These are phyloP conservation scores for Entomortierella chlamydospora DNA, from an alignment of 192 early-diverging fungal species.

Conservation along the genomic window DNA sequence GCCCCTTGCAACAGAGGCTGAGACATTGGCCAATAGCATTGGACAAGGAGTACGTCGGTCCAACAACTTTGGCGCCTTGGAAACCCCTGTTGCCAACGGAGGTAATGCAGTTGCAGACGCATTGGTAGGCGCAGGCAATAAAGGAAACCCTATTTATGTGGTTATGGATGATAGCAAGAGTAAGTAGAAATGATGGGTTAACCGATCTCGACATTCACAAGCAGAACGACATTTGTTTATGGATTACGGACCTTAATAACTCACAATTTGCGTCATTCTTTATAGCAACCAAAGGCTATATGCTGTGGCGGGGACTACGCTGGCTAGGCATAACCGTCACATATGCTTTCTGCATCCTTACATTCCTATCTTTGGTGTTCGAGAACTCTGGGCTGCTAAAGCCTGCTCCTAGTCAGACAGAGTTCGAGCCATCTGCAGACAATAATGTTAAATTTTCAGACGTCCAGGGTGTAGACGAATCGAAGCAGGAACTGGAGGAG, in stretches of 20 bases:
- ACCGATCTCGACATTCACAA: no score
- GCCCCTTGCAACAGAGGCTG: conserved; percentile 28
- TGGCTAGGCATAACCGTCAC: conserved; percentile 72
- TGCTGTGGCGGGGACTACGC: conserved; percentile 68
- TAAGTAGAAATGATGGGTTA: conserved; percentile 1
- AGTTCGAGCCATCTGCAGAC: conserved; percentile 67
- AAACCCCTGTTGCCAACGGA: conserved; percentile 24
- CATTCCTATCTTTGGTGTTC: conserved; percentile 72
- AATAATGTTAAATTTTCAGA: conserved; percentile 88
- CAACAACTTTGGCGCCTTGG: conserved; percentile 13
- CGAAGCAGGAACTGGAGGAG: conserved; percentile 97
- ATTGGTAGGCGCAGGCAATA: conserved; percentile 56
- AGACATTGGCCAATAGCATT: conserved; percentile 23
- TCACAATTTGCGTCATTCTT: not conserved
- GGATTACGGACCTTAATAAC: no score
- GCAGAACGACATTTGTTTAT: no score
- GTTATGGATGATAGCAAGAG: conserved; percentile 68
- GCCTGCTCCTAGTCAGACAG: conserved; percentile 65
- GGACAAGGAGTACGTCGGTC: conserved; percentile 25
- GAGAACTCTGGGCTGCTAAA: conserved; percentile 80
- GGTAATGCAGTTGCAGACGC: conserved; percentile 44
- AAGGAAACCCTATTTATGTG: conserved; percentile 71
- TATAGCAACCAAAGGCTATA: conserved; percentile 61
- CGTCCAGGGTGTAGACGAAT: conserved; percentile 98
- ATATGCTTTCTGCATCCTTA: conserved; percentile 79